Evolutionary conservation across 495 filamentous ascomycete genomes (phyloP).

Genomic region (Paragyromitra xinjiangensis): DNA sequence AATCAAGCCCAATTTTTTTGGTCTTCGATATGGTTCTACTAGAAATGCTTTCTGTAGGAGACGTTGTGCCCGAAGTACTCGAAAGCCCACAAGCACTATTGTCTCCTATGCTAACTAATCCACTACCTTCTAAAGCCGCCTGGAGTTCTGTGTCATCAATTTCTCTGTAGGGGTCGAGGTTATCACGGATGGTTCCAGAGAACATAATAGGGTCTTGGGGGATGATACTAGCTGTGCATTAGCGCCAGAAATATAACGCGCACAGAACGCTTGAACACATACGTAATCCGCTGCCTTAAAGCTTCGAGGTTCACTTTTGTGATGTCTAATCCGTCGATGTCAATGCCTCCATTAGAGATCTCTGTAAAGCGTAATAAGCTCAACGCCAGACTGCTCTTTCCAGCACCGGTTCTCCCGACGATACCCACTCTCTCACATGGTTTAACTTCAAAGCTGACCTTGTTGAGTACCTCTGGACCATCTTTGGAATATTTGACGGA

Average conservation of each 20-base stretch:
- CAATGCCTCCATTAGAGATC: conserved; percentile 60
- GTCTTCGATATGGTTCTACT: conserved; percentile 9
- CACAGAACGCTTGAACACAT: background rate
- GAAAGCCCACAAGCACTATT: conserved; percentile 5
- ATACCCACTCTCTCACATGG: conserved; percentile 62
- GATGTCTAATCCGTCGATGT: conserved; percentile 65
- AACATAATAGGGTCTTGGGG: conserved; percentile 66
- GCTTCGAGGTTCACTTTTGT: conserved; percentile 61
- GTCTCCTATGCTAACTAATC: conserved; percentile 30
- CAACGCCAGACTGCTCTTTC: conserved; percentile 59
- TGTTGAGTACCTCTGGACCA: conserved; percentile 61
- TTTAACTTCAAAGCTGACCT: conserved; percentile 60
- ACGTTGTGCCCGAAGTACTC: background rate
- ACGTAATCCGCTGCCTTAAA: conserved; percentile 62
- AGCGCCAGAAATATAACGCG: background rate
- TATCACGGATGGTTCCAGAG: conserved; percentile 64
- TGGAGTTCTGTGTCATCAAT: conserved; percentile 53
- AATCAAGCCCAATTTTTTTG: conserved; percentile 50
- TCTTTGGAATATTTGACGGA: conserved; percentile 60
- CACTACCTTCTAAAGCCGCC: conserved; percentile 43
- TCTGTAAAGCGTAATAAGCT: conserved; percentile 65
- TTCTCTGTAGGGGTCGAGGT: conserved; percentile 62
- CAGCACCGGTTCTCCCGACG: conserved; percentile 66
- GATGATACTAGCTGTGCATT: conserved; percentile 59
- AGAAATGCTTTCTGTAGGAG: conserved; percentile 8